phyloP scores from a whole-genome alignment of 805 yeast species.

The Schwanniomyces sp. region DNA sequence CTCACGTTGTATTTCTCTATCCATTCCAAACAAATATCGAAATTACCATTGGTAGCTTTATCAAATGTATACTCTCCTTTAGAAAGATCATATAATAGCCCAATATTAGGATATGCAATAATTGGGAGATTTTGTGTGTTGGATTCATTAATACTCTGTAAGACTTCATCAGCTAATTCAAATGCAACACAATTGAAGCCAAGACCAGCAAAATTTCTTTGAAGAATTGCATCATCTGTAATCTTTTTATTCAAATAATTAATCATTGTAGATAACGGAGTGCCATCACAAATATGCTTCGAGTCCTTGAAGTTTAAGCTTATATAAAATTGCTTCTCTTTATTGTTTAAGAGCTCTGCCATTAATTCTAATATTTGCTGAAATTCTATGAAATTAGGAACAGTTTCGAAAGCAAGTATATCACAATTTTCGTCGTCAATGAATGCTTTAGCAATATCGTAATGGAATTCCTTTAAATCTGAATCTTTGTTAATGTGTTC shows the following conservation, averaged over 20 bases:
- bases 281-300: slow-evolving; percentile 29
- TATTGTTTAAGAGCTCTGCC: slow-evolving; percentile 7
- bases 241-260: slow-evolving; percentile 13
- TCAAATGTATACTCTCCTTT: neutral
- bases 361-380: slow-evolving; percentile 46
- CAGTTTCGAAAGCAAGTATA: slow-evolving; percentile 66
- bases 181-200: slow-evolving; percentile 73
- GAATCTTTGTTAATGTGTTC: slow-evolving; percentile 27
- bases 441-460: slow-evolving; percentile 38
- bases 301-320: slow-evolving; percentile 31
- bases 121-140: slow-evolving; percentile 32
- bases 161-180: slow-evolving; percentile 37
- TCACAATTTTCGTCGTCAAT: slow-evolving; percentile 46
- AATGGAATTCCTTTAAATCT: slow-evolving; percentile 51
- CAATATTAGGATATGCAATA: slow-evolving; percentile 73
- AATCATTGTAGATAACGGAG: slow-evolving; percentile 21
- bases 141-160: slow-evolving; percentile 28
- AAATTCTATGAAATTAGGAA: slow-evolving; percentile 62
- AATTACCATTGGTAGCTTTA: neutral
- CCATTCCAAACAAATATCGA: slow-evolving; percentile 29
- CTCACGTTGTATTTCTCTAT: slow-evolving; percentile 37
- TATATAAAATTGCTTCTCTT: slow-evolving; percentile 44
- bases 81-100: slow-evolving; percentile 54
- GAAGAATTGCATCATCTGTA: neutral
- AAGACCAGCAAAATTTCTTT: slow-evolving; percentile 41